Evolutionary conservation across 371 early-diverging fungal species (phyloP), one percentile per base, ranked within the genome.

Genomic region (Mucor saturninus): DNA sequence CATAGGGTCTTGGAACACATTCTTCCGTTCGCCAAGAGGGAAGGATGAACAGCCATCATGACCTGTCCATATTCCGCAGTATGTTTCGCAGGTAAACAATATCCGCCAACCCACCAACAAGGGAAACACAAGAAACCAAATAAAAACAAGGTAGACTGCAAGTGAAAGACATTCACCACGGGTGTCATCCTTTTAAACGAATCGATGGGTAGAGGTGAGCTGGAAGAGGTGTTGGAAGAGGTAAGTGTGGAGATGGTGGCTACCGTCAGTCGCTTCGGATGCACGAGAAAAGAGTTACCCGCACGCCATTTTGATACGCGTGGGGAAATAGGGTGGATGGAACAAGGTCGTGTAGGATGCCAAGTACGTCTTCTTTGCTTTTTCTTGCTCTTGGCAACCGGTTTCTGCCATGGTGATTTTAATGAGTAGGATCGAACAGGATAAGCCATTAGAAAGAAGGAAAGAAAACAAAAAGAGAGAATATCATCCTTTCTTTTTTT

Each of bases 51-150:
- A 13, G 59, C 46, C 9, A 48, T 21, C 21, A 21, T 8, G 2
- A 10, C 11, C 26, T 49, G 29, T 30, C 62, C 63, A 4, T 49
- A 21, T 21, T 59, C 54, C 6, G 35, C n/a, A 5, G 21, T 42
- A 13, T 64, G 9, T 21, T 15, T 10, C 35, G 42, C 5, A 65
- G 15, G 5, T 35, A 21, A 21, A 21, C 21, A 62, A 56, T 70
- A 77, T 2, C 69, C 75, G 32, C 75, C 80, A 9, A 75, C 62
- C 80, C 80, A 80, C 80, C 80, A 80, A 52, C 72, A 73, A 13
- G 80, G 80, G 49, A 80, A 80, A 39, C 67, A 73, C 9, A 80
- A 37, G 43, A 80, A 80, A 0, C 80, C 80, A 69, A 80, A 77
- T 2, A 80, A 53, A 50, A 80, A 80, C 4, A 80, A 38, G 1